Base-by-base conservation (phyloP, 306 rosid species). In the Cercis canadensis region DNA sequence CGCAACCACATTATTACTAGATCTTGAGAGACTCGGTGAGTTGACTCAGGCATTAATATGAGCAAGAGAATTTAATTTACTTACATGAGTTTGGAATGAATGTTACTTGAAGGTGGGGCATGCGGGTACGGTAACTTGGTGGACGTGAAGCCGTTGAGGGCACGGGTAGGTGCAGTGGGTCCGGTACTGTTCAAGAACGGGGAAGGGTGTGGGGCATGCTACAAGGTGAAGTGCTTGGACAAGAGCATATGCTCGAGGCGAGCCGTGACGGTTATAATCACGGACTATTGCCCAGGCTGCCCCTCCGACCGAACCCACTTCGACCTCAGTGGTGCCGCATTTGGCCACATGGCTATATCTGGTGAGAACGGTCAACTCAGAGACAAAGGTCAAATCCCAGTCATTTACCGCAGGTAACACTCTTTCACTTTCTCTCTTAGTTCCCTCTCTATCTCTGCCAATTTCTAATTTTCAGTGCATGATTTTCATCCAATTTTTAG, bases 321-420 rank as follows among this genome's bases (percentile, higher is more conserved):
- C 49, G 98, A 90, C 81, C 94, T 94, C 16, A 94, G 98, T 32
- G 98, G 98, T 33, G 87, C 97, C 0, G 97, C 94, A 29, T 94
- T 90, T 50, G 98, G 97, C 0, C 97, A 64, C 19, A 81, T 94
- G 98, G 96, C 96, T 11, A 3, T 88, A 4, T 7, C 89, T 11
- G 96, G 98, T 0, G 89, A 87, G 46, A 71, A 72, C 7, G 86
- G 87, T 39, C 85, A 59, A 33, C 94, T 94, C 66, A 69, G 98
- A 14, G 85, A 94, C 82, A 76, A 84, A 56, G 98, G 98, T 45
- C 83, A 67, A 82, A 69, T 94, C 65, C 72, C 89, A 0, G 83
- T 94, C 31, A 62, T 80, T 54, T 90, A 88, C 76, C 61, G 89
- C 75, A 79, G 98, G 98, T 92, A 75, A 14, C 52, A 11, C 36